Percentiles rank a stretch among this genome's conserved stretches.
Evolutionary conservation across 768 basidiomycete genomes (phyloP).

Genomic region (Coprinopsis cinerea): DNA sequence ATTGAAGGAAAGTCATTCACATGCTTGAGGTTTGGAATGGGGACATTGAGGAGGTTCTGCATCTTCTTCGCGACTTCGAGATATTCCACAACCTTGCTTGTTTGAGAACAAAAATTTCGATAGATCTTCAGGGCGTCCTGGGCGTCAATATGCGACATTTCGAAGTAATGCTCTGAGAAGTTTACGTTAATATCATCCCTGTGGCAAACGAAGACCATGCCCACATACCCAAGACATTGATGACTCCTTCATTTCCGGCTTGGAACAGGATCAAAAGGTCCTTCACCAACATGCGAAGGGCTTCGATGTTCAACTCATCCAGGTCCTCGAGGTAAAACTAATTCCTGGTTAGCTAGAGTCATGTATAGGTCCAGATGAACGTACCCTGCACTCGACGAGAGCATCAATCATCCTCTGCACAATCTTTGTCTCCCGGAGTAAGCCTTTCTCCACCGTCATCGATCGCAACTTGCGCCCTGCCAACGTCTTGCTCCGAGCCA

Average conservation of each 20-base stretch:
- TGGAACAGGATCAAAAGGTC: slow-evolving; percentile 94
- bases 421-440: slow-evolving; percentile 85
- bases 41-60: slow-evolving; percentile 87
- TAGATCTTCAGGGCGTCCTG: slow-evolving; percentile 80
- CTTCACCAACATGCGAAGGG: slow-evolving; percentile 91
- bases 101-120: slow-evolving; percentile 90
- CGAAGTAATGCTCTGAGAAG: slow-evolving; percentile 88
- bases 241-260: slow-evolving; percentile 92
- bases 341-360: no score
- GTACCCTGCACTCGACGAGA: slow-evolving; percentile 80
- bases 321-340: slow-evolving; percentile 94
- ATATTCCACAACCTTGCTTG: slow-evolving; percentile 89
- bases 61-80: slow-evolving; percentile 89
- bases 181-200: slow-evolving; percentile 22
- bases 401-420: slow-evolving; percentile 89
- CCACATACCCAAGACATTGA: slow-evolving; percentile 65
- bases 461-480: slow-evolving; percentile 79
- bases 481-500: slow-evolving; percentile 67
- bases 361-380: no score
- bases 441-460: slow-evolving; percentile 94
- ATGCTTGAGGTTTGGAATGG: slow-evolving; percentile 92
- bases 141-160: slow-evolving; percentile 95
- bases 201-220: slow-evolving; percentile 8
- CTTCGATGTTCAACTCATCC: slow-evolving; percentile 83
- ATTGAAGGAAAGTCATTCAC: slow-evolving; percentile 31